phyloP scores from a whole-genome alignment of 148 eudicot species.

The Heliosperma pusillum region DNA sequence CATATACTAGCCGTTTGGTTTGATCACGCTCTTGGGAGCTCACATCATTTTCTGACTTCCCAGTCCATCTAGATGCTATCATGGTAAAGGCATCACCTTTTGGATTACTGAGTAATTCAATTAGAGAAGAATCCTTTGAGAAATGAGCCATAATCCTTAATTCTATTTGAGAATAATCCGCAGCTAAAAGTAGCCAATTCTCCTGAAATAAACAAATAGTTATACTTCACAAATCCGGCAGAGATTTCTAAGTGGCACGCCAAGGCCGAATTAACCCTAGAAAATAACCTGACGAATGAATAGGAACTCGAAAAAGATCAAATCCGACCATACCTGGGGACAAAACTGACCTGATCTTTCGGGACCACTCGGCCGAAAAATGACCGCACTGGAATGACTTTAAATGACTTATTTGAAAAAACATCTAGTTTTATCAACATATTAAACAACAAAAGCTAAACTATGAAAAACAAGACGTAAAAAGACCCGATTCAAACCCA shows the following conservation, averaged over 20 bases:
- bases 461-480: background rate
- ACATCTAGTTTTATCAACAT: no score
- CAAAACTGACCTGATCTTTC: no score
- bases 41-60: slow-evolving; percentile 55
- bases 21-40: slow-evolving; percentile 83
- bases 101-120: slow-evolving; percentile 68
- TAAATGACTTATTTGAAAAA: no score
- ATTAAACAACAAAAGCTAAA: no score
- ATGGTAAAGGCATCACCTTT: slow-evolving; percentile 75
- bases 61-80: slow-evolving; percentile 93
- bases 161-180: slow-evolving; percentile 99
- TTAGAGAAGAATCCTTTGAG: slow-evolving; percentile 71
- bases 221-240: background rate
- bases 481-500: no score
- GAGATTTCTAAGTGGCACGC: background rate
- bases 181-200: slow-evolving; percentile 78
- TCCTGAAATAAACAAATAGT: slow-evolving; percentile 49
- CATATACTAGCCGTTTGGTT: slow-evolving; percentile 85
- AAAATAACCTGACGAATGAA: no score
- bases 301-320: no score
- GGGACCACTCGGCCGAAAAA: no score
- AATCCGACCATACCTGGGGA: no score
- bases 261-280: background rate
- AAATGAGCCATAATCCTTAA: slow-evolving; percentile 96
- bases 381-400: no score